These are phyloP conservation scores for Phytophthora cactorum DNA, from an alignment of 352 stramenopile genomes.

Conservation along the genomic window DNA sequence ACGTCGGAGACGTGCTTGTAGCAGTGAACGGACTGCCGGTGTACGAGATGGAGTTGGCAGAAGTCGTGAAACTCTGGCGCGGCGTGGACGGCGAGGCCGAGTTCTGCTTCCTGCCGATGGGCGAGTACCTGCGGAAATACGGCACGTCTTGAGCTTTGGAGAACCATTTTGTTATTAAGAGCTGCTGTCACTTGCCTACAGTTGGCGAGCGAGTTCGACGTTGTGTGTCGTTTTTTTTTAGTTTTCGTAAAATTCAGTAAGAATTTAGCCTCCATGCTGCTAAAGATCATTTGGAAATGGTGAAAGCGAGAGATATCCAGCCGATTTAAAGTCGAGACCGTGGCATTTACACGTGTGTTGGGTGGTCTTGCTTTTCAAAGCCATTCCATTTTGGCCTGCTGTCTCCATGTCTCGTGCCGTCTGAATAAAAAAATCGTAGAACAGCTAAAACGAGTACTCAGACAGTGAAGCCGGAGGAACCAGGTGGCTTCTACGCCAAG, in stretches of 20 bases:
- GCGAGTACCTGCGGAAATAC: conserved; percentile 76
- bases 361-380: background rate
- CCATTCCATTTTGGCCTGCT: conserved; percentile 1
- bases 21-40: conserved; percentile 82
- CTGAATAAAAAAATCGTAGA: background rate
- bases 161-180: conserved; percentile 35
- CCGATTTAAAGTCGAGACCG: background rate
- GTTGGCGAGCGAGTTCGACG: conserved; percentile 19
- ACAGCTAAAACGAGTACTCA: background rate
- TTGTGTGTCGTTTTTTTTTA: conserved; percentile 25
- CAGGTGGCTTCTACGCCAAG: conserved; percentile 30
- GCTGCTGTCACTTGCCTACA: conserved; percentile 14
- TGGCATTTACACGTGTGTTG: background rate
- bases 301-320: conserved; percentile 8
- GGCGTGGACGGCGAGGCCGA: conserved; percentile 75
- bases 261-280: background rate
- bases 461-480: conserved; percentile 18
- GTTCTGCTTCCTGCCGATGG: conserved; percentile 80
- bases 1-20: conserved; percentile 76
- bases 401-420: background rate
- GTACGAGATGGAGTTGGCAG: conserved; percentile 79
- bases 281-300: conserved; percentile 6
- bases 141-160: conserved; percentile 39
- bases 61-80: conserved; percentile 79
- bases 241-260: conserved; percentile 21